Base-by-base conservation (phyloP, 2,329 filamentous ascomycete genomes). In the Hypocrella siamensis region DNA sequence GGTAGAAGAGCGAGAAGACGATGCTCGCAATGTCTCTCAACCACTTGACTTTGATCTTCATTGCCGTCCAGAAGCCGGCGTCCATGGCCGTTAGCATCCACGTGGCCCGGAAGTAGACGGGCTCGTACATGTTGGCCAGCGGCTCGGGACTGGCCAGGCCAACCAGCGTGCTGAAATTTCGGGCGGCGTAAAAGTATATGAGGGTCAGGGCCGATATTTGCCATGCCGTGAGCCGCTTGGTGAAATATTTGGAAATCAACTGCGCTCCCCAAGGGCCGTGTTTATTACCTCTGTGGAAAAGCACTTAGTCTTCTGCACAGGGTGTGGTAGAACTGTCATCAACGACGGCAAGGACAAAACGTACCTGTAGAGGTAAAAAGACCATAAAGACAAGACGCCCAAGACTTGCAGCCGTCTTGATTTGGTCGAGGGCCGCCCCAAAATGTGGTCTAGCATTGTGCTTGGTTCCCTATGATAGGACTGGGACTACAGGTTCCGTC, bases 21-120 rank as follows among this genome's bases (percentile, higher is more conserved):
- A 96, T 65, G 48, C 83, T 85, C 8, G 80, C 72, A 11, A 93
- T 49, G 50, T 96, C 86, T 25, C 85, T 69, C 26, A 93, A 43
- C 73, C 81, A 86, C 45, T 80, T 85, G 32, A 51, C 52, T 30
- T 71, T 72, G 40, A 98, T 86, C 46, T 75, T 79, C 90, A 98
- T 98, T 21, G 90, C 90, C 0, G 85, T 93, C 90, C 90, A 98
- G 54, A 94, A 98, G 2, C 90, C 90, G 5, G 90, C 90, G 46
- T 98, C 90, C 38, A 98, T 59, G 0, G 85, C 90, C 0, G 90
- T 98, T 32, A 90, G 76, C 12, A 96, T 73, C 90, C 90, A 98
- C 49, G 90, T 98, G 34, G 90, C 90, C 30, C 90, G 78, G 53
- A 93, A 98, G 59, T 92, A 98, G 18, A 81, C 76, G 31, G 83